Conservation (phyloP, 1,284 basidiomycete genomes). For the Sanghuangporus sanghuang region DNA sequence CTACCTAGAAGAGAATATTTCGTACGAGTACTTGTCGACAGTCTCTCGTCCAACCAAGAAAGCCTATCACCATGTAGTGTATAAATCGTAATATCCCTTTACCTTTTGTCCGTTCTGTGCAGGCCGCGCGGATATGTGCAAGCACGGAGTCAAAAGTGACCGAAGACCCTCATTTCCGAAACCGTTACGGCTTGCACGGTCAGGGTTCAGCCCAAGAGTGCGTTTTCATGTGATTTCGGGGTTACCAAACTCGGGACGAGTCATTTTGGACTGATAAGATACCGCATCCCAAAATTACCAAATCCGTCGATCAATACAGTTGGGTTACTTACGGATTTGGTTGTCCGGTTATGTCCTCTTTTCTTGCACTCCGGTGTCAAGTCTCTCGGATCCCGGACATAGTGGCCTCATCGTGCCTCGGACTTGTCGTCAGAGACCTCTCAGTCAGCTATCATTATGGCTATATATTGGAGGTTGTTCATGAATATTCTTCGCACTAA, state of each 20-base stretch:
- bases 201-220: no score
- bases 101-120: no score
- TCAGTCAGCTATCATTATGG: neutral
- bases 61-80: no score
- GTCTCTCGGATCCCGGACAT: neutral
- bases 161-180: no score
- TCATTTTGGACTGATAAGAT: neutral
- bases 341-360: neutral
- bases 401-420: neutral
- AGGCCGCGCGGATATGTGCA: no score
- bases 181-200: no score
- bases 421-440: neutral
- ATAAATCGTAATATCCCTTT: no score
- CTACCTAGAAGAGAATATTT: no score
- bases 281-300: neutral
- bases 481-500: neutral
- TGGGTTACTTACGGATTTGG: neutral
- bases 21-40: no score
- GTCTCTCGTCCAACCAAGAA: no score
- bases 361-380: neutral
- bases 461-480: neutral
- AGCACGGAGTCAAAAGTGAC: no score
- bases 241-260: neutral
- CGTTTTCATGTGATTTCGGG: neutral
- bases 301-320: neutral